These are phyloP conservation scores for Pleomassaria siparia DNA, from an alignment of 2,329 filamentous ascomycete genomes.

Conservation along the genomic window DNA sequence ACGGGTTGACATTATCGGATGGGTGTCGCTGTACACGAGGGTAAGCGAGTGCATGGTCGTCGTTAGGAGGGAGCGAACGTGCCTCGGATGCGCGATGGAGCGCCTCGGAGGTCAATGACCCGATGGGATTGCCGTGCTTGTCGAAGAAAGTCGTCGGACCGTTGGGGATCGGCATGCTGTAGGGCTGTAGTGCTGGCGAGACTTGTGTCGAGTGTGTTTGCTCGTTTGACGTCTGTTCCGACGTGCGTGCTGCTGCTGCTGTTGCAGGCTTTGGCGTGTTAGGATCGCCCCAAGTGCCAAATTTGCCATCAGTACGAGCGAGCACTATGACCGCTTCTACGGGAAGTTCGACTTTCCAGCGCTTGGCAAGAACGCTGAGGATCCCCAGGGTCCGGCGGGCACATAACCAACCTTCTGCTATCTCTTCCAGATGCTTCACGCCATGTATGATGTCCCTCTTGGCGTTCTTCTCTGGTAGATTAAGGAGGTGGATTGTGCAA, in stretches of 20 bases:
- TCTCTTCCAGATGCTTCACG: conserved; percentile 89
- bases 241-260: conserved; percentile 18
- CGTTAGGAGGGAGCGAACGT: conserved; percentile 35
- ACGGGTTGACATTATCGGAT: conserved; percentile 16
- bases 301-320: conserved; percentile 76
- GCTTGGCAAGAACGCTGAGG: conserved; percentile 78
- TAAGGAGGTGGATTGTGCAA: conserved; percentile 91
- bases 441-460: conserved; percentile 88
- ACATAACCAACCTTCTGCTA: conserved; percentile 91
- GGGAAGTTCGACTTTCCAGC: conserved; percentile 86
- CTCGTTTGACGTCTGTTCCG: conserved; percentile 13
- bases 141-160: conserved; percentile 28
- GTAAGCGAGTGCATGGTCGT: conserved; percentile 32
- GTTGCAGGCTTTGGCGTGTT: conserved; percentile 29
- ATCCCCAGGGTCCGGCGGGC: conserved; percentile 84
- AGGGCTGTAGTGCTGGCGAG: conserved; percentile 31
- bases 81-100: conserved; percentile 29
- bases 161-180: conserved; percentile 29
- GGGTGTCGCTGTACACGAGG: conserved; percentile 32
- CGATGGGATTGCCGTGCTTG: conserved; percentile 16
- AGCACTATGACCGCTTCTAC: conserved; percentile 78
- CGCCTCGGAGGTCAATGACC: conserved; percentile 16
- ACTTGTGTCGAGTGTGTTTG: conserved; percentile 19
- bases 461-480: conserved; percentile 88
- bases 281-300: conserved; percentile 60